Evolutionary conservation across 2,329 filamentous ascomycete genomes (phyloP), one percentile per base, ranked within the genome.

Genomic region (Cercospora berteroae): DNA sequence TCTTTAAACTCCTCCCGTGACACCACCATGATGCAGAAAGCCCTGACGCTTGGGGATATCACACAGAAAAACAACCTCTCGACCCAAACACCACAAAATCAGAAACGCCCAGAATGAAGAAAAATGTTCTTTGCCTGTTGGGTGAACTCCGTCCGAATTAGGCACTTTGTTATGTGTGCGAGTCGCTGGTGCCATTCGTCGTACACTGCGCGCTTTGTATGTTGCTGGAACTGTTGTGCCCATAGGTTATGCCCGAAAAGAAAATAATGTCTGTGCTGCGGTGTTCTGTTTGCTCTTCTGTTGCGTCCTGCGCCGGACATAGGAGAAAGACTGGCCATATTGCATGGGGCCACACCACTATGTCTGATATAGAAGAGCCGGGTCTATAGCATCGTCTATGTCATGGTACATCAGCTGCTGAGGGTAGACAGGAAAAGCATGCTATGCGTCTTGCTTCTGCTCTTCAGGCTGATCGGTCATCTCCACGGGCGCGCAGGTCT

Each of bases 381-480:
- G 55, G n/a, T 58, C 55, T 58, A 58, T 58, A 18, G 55, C 55
- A 1, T 33, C 27, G 16, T 58, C 27, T 20, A n/a, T 25, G 13
- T 25, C 55, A 20, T 25, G 10, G 18, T 33, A 58, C n/a, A 36
- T 36, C 48, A 60, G 58, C 61, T 56, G 50, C 61, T 57, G 50
- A 44, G 61, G 25, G 25, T 58, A 39, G 29, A 48, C 7, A 57
- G 50, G 18, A 27, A 57, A 52, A 12, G 23, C 12, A 13, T 64
- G 50, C 61, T 64, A 64, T 20, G 50, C 13, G 1, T 58, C 61
- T 48, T 64, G 50, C 56, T 67, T 64, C 31, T 42, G 62, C 39
- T 63, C 66, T 9, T 62, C 66, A 29, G 61, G n/a, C 48, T 59
- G 58, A 33, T 59, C 20, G 12, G n/a, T 20, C 60, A 50, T 63